Percentiles rank a stretch among this genome's conserved stretches.
Conservation (phyloP, 2,329 filamentous ascomycete species). For the Neonectria faginata region DNA sequence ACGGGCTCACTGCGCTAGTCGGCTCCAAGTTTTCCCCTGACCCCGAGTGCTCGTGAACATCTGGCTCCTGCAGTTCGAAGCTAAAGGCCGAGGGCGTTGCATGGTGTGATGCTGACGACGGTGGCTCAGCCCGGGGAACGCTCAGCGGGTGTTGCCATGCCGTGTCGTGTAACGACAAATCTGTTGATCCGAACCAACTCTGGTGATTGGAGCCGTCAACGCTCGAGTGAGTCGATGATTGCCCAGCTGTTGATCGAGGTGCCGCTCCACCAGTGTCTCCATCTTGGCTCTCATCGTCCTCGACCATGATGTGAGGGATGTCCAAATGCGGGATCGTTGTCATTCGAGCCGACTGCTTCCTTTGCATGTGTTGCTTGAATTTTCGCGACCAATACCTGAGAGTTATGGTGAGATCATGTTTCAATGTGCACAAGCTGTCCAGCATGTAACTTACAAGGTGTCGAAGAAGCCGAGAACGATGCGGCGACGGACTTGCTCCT, state of each 20-base stretch:
- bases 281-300: slow-evolving; percentile 73
- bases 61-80: slow-evolving; percentile 66
- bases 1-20: slow-evolving; percentile 75
- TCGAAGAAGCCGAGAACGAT: slow-evolving; percentile 96
- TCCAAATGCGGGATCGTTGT: slow-evolving; percentile 81
- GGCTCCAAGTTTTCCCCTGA: slow-evolving; percentile 58
- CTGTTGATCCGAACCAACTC: slow-evolving; percentile 58
- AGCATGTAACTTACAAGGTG: slow-evolving; percentile 71
- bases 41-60: slow-evolving; percentile 43
- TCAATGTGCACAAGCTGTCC: no score
- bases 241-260: slow-evolving; percentile 39
- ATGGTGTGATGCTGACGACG: slow-evolving; percentile 54
- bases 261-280: slow-evolving; percentile 36
- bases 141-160: slow-evolving; percentile 63
- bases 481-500: slow-evolving; percentile 91
- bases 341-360: slow-evolving; percentile 81
- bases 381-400: slow-evolving; percentile 81
- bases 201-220: slow-evolving; percentile 52
- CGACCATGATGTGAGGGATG: slow-evolving; percentile 90
- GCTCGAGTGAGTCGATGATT: slow-evolving; percentile 37
- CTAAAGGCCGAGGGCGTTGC: slow-evolving; percentile 68
- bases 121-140: slow-evolving; percentile 61
- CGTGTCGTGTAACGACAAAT: slow-evolving; percentile 53
- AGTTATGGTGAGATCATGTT: slow-evolving; percentile 19
- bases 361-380: slow-evolving; percentile 81